phyloP scores from a whole-genome alignment of 164 flowering plant species.

The Vitis vinifera region DNA sequence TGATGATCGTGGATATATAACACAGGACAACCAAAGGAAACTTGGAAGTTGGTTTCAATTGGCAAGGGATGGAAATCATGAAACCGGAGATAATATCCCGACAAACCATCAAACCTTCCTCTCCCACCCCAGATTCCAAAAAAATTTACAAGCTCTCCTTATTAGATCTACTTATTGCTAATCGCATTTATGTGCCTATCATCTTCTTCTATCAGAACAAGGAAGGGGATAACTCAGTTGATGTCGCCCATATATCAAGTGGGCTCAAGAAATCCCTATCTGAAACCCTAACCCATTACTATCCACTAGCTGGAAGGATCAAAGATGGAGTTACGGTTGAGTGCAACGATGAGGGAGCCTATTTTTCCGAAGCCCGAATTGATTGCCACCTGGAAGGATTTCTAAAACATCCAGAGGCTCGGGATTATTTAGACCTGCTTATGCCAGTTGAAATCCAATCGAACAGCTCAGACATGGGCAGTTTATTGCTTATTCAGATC shows the following conservation, averaged over 20 bases:
- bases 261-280: conserved; percentile 15
- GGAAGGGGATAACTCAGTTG: no score
- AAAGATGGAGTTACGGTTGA: not conserved
- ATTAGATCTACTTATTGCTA: conserved; percentile 30
- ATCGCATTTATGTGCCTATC: conserved; percentile 14
- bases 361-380: conserved; percentile 3
- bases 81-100: not conserved
- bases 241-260: not conserved
- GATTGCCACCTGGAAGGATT: not conserved
- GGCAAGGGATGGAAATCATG: not conserved
- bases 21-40: no score
- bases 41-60: not conserved
- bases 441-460: no score
- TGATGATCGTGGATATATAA: no score
- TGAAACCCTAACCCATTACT: conserved; percentile 11
- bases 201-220: conserved; percentile 19
- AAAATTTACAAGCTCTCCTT: conserved; percentile 24
- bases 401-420: no score
- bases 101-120: conserved; percentile 2
- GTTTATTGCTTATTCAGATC: not conserved
- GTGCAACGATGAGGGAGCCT: conserved; percentile 7
- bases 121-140: conserved; percentile 12
- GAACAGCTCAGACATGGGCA: not conserved
- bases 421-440: no score
- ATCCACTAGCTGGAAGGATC: conserved; percentile 24